These are phyloP conservation scores for Geranium brycei DNA, from an alignment of 345 rosid species.

Conservation along the genomic window DNA sequence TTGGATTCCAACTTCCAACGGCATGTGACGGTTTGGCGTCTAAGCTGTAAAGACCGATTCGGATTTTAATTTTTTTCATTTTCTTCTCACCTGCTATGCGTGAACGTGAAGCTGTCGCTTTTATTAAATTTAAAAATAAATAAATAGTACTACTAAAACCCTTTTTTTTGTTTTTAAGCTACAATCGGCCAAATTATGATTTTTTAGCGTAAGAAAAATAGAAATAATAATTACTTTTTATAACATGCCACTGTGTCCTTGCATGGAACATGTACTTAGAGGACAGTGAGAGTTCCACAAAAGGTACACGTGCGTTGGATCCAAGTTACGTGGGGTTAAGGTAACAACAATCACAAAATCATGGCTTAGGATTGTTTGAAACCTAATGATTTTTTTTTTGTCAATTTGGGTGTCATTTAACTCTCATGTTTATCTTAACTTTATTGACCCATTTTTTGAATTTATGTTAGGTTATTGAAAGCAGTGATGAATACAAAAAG, in stretches of 20 bases:
- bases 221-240: too few relatives aligned
- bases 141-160: too few relatives aligned
- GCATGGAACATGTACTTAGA: neutral
- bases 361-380: neutral
- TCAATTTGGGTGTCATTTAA: neutral
- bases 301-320: neutral
- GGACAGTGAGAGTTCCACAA: too few relatives aligned
- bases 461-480: too few relatives aligned
- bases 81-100: slow-evolving; percentile 14
- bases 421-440: neutral
- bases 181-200: neutral
- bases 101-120: slow-evolving; percentile 5
- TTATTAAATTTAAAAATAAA: too few relatives aligned
- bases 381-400: neutral
- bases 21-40: slow-evolving; percentile 8
- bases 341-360: neutral
- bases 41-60: slow-evolving; percentile 2
- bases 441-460: neutral
- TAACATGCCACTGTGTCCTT: too few relatives aligned
- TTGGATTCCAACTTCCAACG: neutral
- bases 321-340: neutral
- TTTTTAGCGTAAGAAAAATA: neutral
- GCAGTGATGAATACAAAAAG: too few relatives aligned
- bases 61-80: neutral
- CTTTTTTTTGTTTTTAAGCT: too few relatives aligned